phyloP scores from a whole-genome alignment of 345 rosid genomes.

The Eucalyptus cloeziana region DNA sequence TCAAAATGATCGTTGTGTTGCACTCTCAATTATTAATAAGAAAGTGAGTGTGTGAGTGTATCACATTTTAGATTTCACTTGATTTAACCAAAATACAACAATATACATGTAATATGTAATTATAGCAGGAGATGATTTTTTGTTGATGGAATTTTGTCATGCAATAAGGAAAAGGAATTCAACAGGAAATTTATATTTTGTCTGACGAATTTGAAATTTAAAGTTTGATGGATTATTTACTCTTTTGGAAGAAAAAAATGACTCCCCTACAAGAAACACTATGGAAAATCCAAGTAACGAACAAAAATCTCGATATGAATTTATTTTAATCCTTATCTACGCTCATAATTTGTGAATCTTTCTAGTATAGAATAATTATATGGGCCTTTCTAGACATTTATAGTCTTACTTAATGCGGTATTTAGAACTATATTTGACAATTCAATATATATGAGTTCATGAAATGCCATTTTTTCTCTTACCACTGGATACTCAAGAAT shows the following conservation, averaged over 20 bases:
- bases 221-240: fast-evolving
- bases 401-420: background rate
- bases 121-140: background rate
- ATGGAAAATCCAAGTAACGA: background rate
- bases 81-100: background rate
- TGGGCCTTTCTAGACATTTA: background rate
- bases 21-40: background rate
- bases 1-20: background rate
- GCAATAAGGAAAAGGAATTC: background rate
- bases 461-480: background rate
- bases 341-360: background rate
- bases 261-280: background rate
- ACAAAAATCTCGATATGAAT: too few species aligned
- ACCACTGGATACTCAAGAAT: background rate
- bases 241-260: background rate
- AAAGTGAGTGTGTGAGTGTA: fast-evolving
- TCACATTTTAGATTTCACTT: background rate
- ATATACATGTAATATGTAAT: background rate
- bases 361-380: background rate
- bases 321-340: background rate
- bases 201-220: background rate
- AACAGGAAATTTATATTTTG: background rate
- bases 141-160: background rate
- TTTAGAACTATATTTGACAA: background rate
- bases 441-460: background rate